These are phyloP conservation scores for Scutellaria baicalensis DNA, from an alignment of 257 asterid genomes.

Conservation along the genomic window DNA sequence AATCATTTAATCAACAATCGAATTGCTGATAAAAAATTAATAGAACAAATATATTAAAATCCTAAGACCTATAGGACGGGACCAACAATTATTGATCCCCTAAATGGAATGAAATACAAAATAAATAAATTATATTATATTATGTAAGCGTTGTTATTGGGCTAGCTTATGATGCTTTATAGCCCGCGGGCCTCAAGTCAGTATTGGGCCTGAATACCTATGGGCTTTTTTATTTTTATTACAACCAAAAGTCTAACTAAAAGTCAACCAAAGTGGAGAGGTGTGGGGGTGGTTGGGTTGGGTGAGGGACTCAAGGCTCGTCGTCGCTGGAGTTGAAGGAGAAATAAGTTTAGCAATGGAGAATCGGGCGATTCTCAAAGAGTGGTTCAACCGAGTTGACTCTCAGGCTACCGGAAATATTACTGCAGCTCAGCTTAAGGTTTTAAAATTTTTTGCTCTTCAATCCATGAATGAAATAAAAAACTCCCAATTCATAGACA, in stretches of 20 bases:
- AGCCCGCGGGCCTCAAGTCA: too few relatives aligned
- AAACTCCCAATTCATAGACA: not conserved
- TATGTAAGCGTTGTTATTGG: too few relatives aligned
- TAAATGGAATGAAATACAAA: too few relatives aligned
- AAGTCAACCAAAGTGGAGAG: not conserved
- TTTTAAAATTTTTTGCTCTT: slow-evolving; percentile 5
- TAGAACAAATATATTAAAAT: too few relatives aligned
- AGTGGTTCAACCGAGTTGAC: slow-evolving; percentile 85
- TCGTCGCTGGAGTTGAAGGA: slow-evolving; percentile 1
- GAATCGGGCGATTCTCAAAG: slow-evolving; percentile 44
- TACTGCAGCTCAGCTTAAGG: slow-evolving; percentile 74
- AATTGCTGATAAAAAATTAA: too few relatives aligned
- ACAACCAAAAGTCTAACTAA: not conserved
- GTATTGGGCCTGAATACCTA: too few relatives aligned
- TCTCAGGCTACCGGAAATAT: slow-evolving; percentile 51
- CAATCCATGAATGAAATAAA: not conserved
- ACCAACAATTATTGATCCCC: too few relatives aligned
- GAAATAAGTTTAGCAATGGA: slow-evolving; percentile 30
- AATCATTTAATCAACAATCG: too few relatives aligned
- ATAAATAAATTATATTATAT: too few relatives aligned
- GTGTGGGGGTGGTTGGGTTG: not conserved
- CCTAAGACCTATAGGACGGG: too few relatives aligned
- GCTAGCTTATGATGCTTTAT: too few relatives aligned
- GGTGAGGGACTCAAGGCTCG: not conserved
- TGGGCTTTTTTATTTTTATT: too few relatives aligned